Evolutionary conservation across 352 stramenopile genomes (phyloP).

Genomic region (Pythium biforme): DNA sequence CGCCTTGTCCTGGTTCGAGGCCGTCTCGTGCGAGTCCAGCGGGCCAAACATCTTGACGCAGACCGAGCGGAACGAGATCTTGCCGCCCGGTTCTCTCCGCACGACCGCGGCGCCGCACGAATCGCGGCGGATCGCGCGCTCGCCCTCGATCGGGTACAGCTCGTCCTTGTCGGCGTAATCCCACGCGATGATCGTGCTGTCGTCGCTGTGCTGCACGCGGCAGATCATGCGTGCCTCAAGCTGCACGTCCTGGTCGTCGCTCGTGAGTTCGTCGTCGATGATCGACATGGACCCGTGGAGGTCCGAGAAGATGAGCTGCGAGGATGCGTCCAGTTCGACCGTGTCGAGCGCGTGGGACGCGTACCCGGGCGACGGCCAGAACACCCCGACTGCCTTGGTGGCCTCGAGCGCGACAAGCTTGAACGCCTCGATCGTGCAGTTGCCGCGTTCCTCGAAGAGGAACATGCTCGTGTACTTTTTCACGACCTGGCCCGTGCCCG

Average conservation of each 20-base stretch:
- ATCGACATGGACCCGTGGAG: conserved; percentile 40
- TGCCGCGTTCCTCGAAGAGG: conserved; percentile 42
- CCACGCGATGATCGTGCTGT: conserved; percentile 51
- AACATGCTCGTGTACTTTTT: conserved; percentile 72
- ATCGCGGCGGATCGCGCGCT: conserved; percentile 43
- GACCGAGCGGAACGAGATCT: conserved; percentile 58
- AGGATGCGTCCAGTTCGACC: conserved; percentile 27
- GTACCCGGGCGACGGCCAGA: conserved; percentile 50
- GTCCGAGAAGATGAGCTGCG: conserved; percentile 51
- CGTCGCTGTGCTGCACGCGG: conserved; percentile 31
- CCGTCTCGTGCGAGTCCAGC: conserved; percentile 24
- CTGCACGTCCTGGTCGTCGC: conserved; percentile 32
- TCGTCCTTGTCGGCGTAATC: conserved; percentile 73
- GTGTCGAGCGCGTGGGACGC: conserved; percentile 35
- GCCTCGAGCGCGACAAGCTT: conserved; percentile 41
- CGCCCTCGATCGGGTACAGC: conserved; percentile 32
- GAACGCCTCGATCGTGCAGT: conserved; percentile 43
- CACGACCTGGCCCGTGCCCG: conserved; percentile 42
- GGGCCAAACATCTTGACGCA: conserved; percentile 64
- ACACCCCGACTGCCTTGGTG: conserved; percentile 53
- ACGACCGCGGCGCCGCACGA: conserved; percentile 49
- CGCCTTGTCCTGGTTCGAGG: conserved; percentile 33
- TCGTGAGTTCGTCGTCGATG: conserved; percentile 25
- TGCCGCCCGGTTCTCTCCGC: conserved; percentile 35
- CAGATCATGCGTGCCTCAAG: conserved; percentile 64